Evolutionary conservation across 1,284 basidiomycete genomes (phyloP).

Genomic region (Dichomitus squalens): DNA sequence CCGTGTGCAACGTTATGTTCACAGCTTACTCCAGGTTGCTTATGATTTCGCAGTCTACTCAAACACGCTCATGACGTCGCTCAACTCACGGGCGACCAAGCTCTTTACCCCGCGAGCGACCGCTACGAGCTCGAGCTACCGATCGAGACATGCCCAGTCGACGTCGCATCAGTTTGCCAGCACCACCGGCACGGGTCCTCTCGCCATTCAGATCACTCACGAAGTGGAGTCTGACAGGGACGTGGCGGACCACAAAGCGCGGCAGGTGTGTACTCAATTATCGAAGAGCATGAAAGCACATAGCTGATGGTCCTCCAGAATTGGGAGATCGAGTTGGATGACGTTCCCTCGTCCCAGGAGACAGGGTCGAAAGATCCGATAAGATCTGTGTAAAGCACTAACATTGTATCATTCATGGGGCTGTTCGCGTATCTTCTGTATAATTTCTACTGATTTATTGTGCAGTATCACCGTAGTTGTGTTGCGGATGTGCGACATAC

Average conservation of each 20-base stretch:
- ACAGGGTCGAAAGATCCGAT: too few species aligned
- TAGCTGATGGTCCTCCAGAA: too few species aligned
- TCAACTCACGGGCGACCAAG: constrained; percentile 3
- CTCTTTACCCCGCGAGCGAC: neutral
- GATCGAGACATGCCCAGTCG: neutral
- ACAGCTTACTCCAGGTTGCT: neutral
- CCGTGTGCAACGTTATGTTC: neutral
- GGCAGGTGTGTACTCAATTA: neutral
- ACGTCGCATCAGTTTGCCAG: neutral
- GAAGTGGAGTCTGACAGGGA: neutral
- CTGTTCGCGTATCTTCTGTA: too few species aligned
- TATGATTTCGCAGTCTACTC: neutral
- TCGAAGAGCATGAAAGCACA: neutral
- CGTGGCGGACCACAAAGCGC: neutral
- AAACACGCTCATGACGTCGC: constrained; percentile 9
- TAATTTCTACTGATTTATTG: too few species aligned
- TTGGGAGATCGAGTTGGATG: neutral
- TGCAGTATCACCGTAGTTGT: too few species aligned
- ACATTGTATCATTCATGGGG: too few species aligned
- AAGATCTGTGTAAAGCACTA: too few species aligned
- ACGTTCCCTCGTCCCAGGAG: neutral
- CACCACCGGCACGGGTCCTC: neutral
- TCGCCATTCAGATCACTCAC: neutral
- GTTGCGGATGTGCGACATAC: too few species aligned
- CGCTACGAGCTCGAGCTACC: neutral